Base-by-base conservation (phyloP, 148 eudicot genomes). In the Fagopyrum tataricum region DNA sequence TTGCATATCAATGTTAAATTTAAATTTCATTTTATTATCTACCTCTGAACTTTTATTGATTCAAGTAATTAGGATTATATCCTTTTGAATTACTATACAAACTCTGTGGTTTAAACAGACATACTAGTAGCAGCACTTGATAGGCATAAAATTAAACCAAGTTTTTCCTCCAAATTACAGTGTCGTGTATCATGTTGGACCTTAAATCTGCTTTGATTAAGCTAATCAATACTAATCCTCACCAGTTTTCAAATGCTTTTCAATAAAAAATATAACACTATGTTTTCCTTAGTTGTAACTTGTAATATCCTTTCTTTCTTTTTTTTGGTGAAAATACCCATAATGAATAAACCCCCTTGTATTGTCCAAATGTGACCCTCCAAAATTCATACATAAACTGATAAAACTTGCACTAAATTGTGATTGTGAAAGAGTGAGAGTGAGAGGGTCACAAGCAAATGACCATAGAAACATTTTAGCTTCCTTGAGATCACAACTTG, bases 381-480 rank as follows among this genome's bases (percentile, higher is more conserved):
- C 69, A 64, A 64, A 31, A 64, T 64, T 43, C 44, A 64, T 64
- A 14, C 44, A 64, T 15, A 64, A 20, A 61, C 67, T 61, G 67
- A 61, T 39, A 14, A 64, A 64, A 64, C n/a, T 64, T 64, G 43
- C 44, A 31, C 69, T 64, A 6, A 64, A 64, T 64, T 64, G 69
- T 31, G 69, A 64, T 14, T 13, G 20, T 14, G 44, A 64, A 18
- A 31, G 43, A 46, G 12, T 31, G 37, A 31, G 37, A 31, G 37
- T 31, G 37, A 31, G 37, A 31, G 37, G 37, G 10, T 59, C 66
- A 59, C 23, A 64, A 64, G 42, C 69, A 64, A 64, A 0, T 42
- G 69, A 37, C 69, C 69, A 37, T 39, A 18, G 44, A 64, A 64
- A 14, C 69, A 64, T 64, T 31, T 62, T 43, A 64, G 15, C 4